These are phyloP conservation scores for Hortiboletus flavorubellus DNA, from an alignment of 768 basidiomycete species.

Conservation along the genomic window DNA sequence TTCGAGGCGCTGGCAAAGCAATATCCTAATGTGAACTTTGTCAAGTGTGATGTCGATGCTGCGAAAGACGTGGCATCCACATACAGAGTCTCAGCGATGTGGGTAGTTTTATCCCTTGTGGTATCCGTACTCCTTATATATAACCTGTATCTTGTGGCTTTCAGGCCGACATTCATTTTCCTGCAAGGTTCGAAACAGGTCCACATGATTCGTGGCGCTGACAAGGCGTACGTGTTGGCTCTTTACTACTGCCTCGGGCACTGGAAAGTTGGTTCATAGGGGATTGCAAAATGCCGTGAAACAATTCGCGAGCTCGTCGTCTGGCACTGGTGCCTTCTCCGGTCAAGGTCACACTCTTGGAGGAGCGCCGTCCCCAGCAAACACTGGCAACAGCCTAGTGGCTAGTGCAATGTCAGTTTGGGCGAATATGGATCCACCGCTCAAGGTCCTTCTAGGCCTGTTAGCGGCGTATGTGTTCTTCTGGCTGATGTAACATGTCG, in stretches of 20 bases:
- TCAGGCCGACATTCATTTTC: slow-evolving; percentile 84
- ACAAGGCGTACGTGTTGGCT: slow-evolving; percentile 49
- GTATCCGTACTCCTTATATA: background rate
- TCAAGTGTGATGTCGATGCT: slow-evolving; percentile 80
- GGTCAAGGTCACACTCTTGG: slow-evolving; percentile 76
- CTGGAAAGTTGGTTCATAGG: slow-evolving; percentile 34
- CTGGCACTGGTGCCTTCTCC: slow-evolving; percentile 47
- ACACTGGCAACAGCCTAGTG: slow-evolving; percentile 26
- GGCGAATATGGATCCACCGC: slow-evolving; percentile 59
- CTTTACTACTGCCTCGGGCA: background rate
- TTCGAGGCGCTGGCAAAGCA: slow-evolving; percentile 70
- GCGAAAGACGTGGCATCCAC: slow-evolving; percentile 61
- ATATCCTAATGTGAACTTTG: slow-evolving; percentile 69
- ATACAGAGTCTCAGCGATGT: slow-evolving; percentile 76
- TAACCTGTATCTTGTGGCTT: background rate
- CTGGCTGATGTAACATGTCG: slow-evolving; percentile 36
- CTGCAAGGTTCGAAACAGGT: slow-evolving; percentile 64
- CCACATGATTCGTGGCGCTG: slow-evolving; percentile 70
- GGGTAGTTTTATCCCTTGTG: slow-evolving; percentile 19
- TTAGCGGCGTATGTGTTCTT: slow-evolving; percentile 60
- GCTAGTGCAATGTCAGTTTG: slow-evolving; percentile 37
- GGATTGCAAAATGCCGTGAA: slow-evolving; percentile 57
- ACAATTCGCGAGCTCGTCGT: slow-evolving; percentile 44
- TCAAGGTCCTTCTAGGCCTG: slow-evolving; percentile 61
- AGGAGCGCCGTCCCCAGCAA: slow-evolving; percentile 39